Evolutionary conservation across 805 yeast species (phyloP).

Genomic region (Candida silvatica): DNA sequence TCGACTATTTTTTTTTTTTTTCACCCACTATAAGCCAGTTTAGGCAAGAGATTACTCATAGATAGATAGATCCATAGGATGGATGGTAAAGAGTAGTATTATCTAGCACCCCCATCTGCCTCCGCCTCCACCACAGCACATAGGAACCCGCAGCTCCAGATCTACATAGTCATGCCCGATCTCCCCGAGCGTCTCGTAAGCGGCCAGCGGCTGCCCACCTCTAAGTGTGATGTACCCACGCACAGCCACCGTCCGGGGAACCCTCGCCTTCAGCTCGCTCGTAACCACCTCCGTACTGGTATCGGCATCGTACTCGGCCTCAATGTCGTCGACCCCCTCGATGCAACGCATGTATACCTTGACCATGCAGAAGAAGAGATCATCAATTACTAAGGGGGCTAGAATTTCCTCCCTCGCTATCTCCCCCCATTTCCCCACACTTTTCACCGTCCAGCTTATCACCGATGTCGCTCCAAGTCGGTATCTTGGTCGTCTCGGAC

Average conservation of each 20-base stretch:
- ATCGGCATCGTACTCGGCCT: slow-evolving; percentile 1
- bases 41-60: no score
- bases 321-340: slow-evolving; percentile 8
- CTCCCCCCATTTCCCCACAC: not conserved
- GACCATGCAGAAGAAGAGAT: slow-evolving; percentile 10
- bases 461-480: slow-evolving; percentile 21
- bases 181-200: not conserved
- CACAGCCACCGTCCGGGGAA: slow-evolving; percentile 8
- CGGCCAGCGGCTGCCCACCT: slow-evolving; percentile 5
- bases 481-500: slow-evolving; percentile 33
- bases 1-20: slow-evolving; percentile 1
- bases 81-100: no score
- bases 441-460: not conserved
- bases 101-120: no score
- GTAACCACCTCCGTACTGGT: slow-evolving; percentile 4
- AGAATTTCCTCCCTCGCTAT: no score
- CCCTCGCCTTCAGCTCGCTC: not conserved
- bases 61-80: no score
- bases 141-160: slow-evolving; percentile 25
- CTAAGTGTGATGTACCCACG: slow-evolving; percentile 9
- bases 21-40: no score
- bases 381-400: no score
- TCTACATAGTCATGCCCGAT: slow-evolving; percentile 7
- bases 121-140: slow-evolving; percentile 46
- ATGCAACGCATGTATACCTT: slow-evolving; percentile 10